Conservation (phyloP, 257 asterid species). For the Solanum chilense region DNA sequence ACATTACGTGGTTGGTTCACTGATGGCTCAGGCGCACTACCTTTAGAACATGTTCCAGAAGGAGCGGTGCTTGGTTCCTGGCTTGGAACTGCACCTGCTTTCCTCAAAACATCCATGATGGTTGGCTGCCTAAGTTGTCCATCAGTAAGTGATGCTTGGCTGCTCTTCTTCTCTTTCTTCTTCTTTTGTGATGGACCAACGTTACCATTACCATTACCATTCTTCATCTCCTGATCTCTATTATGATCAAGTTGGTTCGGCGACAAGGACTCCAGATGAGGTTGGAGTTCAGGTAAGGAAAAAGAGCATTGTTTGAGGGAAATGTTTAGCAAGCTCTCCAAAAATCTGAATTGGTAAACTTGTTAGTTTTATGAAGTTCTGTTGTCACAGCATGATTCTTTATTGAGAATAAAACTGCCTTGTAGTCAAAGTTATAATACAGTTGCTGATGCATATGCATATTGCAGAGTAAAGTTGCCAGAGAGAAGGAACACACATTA, state of each 20-base stretch:
- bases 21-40: slow-evolving; percentile 21
- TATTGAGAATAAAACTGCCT: not conserved
- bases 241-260: slow-evolving; percentile 25
- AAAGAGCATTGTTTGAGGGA: slow-evolving; percentile 42
- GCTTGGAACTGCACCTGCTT: slow-evolving; percentile 47
- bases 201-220: slow-evolving; percentile 33
- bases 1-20: slow-evolving; percentile 25
- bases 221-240: slow-evolving; percentile 42
- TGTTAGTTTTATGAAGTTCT: slow-evolving; percentile 10
- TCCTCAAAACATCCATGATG: slow-evolving; percentile 43
- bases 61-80: slow-evolving; percentile 36
- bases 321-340: slow-evolving; percentile 61
- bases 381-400: slow-evolving; percentile 3
- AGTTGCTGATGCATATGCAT: not conserved
- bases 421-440: not conserved
- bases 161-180: slow-evolving; percentile 31
- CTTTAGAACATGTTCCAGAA: slow-evolving; percentile 20
- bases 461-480: not conserved
- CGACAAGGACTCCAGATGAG: slow-evolving; percentile 29
- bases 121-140: slow-evolving; percentile 66
- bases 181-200: slow-evolving; percentile 24
- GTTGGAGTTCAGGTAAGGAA: slow-evolving; percentile 61
- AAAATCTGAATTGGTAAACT: slow-evolving; percentile 37
- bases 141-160: slow-evolving; percentile 27
- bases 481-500: not conserved